Conservation (phyloP, 78 protist genomes). For the Protostelium mycophagum region DNA sequence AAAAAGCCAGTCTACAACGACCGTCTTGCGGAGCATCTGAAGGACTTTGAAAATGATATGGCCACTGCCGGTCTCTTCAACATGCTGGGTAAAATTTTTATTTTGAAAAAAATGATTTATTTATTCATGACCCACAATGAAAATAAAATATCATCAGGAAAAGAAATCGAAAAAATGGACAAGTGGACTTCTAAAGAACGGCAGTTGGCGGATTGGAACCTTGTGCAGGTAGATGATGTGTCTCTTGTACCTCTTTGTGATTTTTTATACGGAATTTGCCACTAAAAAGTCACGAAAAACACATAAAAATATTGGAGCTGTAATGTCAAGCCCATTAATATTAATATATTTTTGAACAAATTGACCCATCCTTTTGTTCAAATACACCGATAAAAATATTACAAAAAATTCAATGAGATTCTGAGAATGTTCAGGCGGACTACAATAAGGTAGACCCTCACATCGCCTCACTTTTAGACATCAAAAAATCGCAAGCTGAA, state of each 20-base stretch:
- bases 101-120: not conserved
- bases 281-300: too few species aligned
- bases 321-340: too few species aligned
- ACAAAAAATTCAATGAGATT: not conserved
- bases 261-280: too few species aligned
- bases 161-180: not conserved
- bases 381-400: too few species aligned
- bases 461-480: not conserved
- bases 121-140: not conserved
- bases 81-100: not conserved
- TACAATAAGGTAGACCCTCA: not conserved
- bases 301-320: too few species aligned
- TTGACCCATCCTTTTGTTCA: too few species aligned
- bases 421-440: not conserved
- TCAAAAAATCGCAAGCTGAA: not conserved
- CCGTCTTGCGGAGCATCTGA: not conserved
- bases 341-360: too few species aligned
- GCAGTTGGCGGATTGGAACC: not conserved
- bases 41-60: not conserved
- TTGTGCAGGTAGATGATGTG: not conserved
- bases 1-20: not conserved
- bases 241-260: too few species aligned
- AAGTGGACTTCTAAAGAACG: not conserved
- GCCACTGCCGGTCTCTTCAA: not conserved
- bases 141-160: not conserved